Conservation (phyloP, 768 basidiomycete genomes). For the Tricholoma sp. region DNA sequence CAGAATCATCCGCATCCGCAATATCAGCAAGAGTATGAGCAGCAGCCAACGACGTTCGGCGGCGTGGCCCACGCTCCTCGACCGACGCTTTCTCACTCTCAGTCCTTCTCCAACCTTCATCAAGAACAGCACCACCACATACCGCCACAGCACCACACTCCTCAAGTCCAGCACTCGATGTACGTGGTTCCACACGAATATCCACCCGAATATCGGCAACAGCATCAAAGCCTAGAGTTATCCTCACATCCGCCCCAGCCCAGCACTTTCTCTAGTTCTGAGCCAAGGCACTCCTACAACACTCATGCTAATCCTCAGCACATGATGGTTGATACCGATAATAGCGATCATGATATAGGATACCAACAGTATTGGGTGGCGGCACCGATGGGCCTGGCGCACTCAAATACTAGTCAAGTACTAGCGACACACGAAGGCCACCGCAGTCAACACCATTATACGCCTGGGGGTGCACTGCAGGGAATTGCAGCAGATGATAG, state of each 20-base stretch:
- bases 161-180: constrained; percentile 26
- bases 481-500: constrained; percentile 50
- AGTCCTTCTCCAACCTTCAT: constrained; percentile 16
- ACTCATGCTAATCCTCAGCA: constrained; percentile 5
- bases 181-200: constrained; percentile 24
- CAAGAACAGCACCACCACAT: constrained; percentile 14
- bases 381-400: constrained; percentile 14
- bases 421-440: constrained; percentile 7
- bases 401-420: constrained; percentile 10
- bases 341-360: background rate
- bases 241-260: constrained; percentile 9
- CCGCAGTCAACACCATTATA: constrained; percentile 34
- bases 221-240: constrained; percentile 12
- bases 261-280: constrained; percentile 1
- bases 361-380: constrained; percentile 27
- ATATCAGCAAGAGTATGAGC: background rate
- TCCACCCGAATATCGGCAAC: constrained; percentile 17
- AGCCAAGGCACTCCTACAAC: background rate
- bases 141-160: constrained; percentile 5
- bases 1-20: background rate
- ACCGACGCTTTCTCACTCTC: constrained; percentile 7
- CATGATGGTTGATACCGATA: background rate
- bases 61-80: background rate
- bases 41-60: background rate
- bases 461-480: constrained; percentile 39